Percentiles rank a stretch among this genome's conserved stretches.
Evolutionary conservation across 768 basidiomycete species (phyloP).

Genomic region (Rhizopogon salebrosus): DNA sequence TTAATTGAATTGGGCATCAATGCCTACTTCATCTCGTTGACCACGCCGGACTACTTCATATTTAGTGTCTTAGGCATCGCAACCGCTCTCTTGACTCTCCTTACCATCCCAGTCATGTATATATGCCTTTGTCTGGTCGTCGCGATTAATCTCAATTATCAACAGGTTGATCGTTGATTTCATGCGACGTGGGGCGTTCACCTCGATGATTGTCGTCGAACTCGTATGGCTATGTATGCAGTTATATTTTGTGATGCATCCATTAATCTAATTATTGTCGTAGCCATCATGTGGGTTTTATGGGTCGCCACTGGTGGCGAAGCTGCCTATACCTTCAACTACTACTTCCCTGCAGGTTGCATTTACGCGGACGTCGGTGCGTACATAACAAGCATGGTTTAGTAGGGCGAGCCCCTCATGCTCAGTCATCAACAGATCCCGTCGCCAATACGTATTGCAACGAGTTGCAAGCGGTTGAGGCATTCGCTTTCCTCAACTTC

Average conservation of each 20-base stretch:
- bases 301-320: constrained; percentile 34
- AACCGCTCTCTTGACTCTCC: constrained; percentile 19
- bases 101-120: constrained; percentile 27
- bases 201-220: constrained; percentile 35
- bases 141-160: not conserved
- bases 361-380: constrained; percentile 4
- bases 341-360: constrained; percentile 11
- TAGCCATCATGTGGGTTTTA: constrained; percentile 31
- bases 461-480: constrained; percentile 27
- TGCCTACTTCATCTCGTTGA: constrained; percentile 21
- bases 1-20: constrained; percentile 26
- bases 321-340: constrained; percentile 7
- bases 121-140: not conserved
- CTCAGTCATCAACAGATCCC: constrained; percentile 8
- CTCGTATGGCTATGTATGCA: constrained; percentile 32
- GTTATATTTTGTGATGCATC: not conserved
- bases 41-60: constrained; percentile 11
- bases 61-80: constrained; percentile 28
- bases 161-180: constrained; percentile 32
- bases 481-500: constrained; percentile 33
- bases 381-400: not conserved
- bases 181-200: constrained; percentile 30
- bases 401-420: too few species aligned
- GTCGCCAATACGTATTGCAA: constrained; percentile 15
- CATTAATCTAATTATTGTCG: not conserved